These are phyloP conservation scores for Stemphylium vesicarium DNA, from an alignment of 2,329 filamentous ascomycete species.

Conservation along the genomic window DNA sequence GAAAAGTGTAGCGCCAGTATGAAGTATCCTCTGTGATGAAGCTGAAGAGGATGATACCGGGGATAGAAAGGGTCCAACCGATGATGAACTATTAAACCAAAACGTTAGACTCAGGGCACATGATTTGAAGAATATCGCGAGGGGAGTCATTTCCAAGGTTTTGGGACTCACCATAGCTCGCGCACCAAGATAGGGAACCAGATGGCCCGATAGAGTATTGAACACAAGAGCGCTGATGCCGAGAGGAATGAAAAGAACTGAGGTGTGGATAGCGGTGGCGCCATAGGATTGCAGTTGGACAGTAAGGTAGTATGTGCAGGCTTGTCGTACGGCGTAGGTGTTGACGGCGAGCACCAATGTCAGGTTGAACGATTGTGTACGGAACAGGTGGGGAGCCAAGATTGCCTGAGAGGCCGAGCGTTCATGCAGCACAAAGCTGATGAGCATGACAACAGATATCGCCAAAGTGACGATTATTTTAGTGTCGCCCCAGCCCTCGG, in stretches of 20 bases:
- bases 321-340: constrained; percentile 9
- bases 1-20: constrained; percentile 7
- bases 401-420: not conserved
- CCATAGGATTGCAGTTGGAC: constrained; percentile 4
- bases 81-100: not conserved
- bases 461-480: constrained; percentile 3
- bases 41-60: constrained; percentile 2
- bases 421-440: not conserved
- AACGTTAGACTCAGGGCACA: not conserved
- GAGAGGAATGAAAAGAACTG: constrained; percentile 6
- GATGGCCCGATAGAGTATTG: not conserved
- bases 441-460: not conserved
- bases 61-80: constrained; percentile 6
- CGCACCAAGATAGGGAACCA: not conserved
- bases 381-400: not conserved
- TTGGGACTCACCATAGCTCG: not conserved
- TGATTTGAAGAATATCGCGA: too few relatives aligned
- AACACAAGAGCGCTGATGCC: constrained; percentile 3
- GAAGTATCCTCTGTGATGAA: not conserved
- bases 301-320: constrained; percentile 7
- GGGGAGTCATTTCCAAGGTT: not conserved
- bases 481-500: constrained; percentile 1
- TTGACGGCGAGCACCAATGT: not conserved
- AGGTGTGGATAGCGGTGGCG: constrained; percentile 6
- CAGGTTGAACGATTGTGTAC: not conserved